These are phyloP conservation scores for Spathaspora arborariae DNA, from an alignment of 805 yeast genomes.

Conservation along the genomic window DNA sequence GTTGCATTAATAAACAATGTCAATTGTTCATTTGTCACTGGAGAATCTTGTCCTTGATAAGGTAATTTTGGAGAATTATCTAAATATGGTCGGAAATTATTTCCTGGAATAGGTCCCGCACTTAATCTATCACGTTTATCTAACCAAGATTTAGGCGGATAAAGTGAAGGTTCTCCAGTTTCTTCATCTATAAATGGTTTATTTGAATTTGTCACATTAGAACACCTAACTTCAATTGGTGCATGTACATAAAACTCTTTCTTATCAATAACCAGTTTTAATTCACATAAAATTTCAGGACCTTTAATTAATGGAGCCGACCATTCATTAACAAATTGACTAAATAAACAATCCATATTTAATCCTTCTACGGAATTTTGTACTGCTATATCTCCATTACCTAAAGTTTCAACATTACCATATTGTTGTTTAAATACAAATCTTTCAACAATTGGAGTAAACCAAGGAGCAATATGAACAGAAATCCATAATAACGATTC, in stretches of 20 bases:
- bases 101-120: conserved; percentile 83
- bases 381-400: conserved; percentile 61
- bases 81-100: conserved; percentile 72
- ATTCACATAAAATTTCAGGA: conserved; percentile 59
- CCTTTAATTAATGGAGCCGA: conserved; percentile 86
- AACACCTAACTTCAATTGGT: conserved; percentile 91
- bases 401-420: conserved; percentile 66
- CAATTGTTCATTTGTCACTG: conserved; percentile 68
- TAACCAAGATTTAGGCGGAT: conserved; percentile 48
- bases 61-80: conserved; percentile 74
- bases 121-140: conserved; percentile 47
- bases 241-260: conserved; percentile 85
- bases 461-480: conserved; percentile 64
- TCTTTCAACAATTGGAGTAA: conserved; percentile 81
- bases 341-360: conserved; percentile 92
- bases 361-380: conserved; percentile 82
- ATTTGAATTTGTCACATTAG: conserved; percentile 66
- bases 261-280: conserved; percentile 55
- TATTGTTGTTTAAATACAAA: conserved; percentile 85
- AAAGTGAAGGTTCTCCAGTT: conserved; percentile 33
- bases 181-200: conserved; percentile 31
- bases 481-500: conserved; percentile 77
- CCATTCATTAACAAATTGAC: conserved; percentile 96
- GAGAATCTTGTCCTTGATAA: conserved; percentile 44
- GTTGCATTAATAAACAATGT: conserved; percentile 90